These are phyloP conservation scores for Microcyclosporella mali DNA, from an alignment of 2,329 filamentous ascomycete genomes.

Conservation along the genomic window DNA sequence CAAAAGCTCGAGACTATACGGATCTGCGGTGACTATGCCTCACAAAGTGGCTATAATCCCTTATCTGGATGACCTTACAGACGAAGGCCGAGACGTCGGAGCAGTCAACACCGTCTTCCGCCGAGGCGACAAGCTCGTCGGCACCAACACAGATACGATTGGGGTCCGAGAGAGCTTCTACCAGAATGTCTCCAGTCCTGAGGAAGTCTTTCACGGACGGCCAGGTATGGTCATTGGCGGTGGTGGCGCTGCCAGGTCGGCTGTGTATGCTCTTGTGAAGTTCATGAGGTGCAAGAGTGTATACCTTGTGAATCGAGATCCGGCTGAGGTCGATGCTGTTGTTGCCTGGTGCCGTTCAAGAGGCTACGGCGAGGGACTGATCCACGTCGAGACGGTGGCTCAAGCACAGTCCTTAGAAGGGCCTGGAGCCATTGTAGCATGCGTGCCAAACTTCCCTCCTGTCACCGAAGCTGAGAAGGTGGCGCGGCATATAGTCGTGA, in stretches of 20 bases:
- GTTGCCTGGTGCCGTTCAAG: slow-evolving; percentile 56
- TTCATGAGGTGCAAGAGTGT: slow-evolving; percentile 63
- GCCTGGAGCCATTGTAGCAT: slow-evolving; percentile 64
- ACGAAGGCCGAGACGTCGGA: slow-evolving; percentile 65
- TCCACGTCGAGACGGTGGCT: slow-evolving; percentile 56
- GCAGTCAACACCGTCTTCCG: slow-evolving; percentile 76
- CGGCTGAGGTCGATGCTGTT: slow-evolving; percentile 59
- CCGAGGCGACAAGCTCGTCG: slow-evolving; percentile 49
- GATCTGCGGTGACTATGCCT: slow-evolving; percentile 74
- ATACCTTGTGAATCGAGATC: slow-evolving; percentile 72
- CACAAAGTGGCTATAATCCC: slow-evolving; percentile 72
- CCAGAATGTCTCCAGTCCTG: slow-evolving; percentile 39
- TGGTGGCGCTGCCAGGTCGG: slow-evolving; percentile 70
- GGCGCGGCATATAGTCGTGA: slow-evolving; percentile 52
- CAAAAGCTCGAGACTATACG: slow-evolving; percentile 56
- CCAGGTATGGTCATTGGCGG: slow-evolving; percentile 71
- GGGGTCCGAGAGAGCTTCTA: slow-evolving; percentile 68
- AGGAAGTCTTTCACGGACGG: slow-evolving; percentile 48
- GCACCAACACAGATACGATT: slow-evolving; percentile 75
- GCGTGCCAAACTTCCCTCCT: slow-evolving; percentile 71
- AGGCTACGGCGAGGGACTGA: slow-evolving; percentile 55
- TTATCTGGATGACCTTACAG: slow-evolving; percentile 66
- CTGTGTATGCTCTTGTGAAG: slow-evolving; percentile 67
- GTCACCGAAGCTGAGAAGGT: slow-evolving; percentile 55
- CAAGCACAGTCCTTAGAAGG: slow-evolving; percentile 54